Evolutionary conservation across 306 rosid species (phyloP).

Genomic region (Astragalus membranaceus): DNA sequence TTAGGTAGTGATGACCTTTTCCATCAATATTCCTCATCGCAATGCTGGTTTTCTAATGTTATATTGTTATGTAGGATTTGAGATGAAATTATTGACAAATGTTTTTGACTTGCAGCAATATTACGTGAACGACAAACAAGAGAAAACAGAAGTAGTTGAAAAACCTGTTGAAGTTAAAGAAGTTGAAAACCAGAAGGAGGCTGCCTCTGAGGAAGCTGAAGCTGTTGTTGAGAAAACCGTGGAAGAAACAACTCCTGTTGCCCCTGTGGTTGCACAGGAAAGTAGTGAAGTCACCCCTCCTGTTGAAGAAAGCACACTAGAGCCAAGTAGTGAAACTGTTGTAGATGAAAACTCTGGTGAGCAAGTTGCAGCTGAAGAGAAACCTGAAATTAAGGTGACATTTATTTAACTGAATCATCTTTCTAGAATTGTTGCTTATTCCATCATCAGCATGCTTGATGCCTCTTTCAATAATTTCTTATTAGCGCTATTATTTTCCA

Average conservation of each 20-base stretch:
- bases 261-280: conserved; percentile 31
- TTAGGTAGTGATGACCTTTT: neutral
- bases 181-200: conserved; percentile 39
- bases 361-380: conserved; percentile 60
- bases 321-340: conserved; percentile 44
- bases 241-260: conserved; percentile 31
- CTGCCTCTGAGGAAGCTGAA: conserved; percentile 41
- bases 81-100: neutral
- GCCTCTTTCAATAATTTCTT: conserved; percentile 5
- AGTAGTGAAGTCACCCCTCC: conserved; percentile 43
- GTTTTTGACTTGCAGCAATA: conserved; percentile 54
- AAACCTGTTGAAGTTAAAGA: conserved; percentile 60
- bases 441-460: neutral
- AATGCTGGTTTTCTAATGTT: neutral
- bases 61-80: neutral
- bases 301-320: conserved; percentile 33
- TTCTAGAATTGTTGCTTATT: neutral
- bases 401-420: neutral
- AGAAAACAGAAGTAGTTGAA: conserved; percentile 30
- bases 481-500: conserved; percentile 32
- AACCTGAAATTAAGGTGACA: conserved; percentile 70
- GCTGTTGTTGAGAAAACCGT: conserved; percentile 35
- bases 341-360: conserved; percentile 39
- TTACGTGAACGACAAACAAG: conserved; percentile 49
- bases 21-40: neutral